Base-by-base conservation (phyloP, 352 stramenopile genomes). In the Pythium vanterpoolii region DNA sequence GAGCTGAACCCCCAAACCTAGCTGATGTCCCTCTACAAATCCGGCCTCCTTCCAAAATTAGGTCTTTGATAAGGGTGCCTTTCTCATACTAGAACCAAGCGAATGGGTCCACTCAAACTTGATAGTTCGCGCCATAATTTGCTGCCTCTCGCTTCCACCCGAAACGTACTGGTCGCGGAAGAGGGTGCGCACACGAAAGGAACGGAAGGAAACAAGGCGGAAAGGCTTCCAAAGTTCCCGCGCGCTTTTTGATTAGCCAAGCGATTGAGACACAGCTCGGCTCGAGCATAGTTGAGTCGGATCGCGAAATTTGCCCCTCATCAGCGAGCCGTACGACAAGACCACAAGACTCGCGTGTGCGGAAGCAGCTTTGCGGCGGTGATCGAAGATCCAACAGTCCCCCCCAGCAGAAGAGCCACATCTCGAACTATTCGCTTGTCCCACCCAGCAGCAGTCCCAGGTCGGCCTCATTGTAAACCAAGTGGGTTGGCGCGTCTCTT, bases 101-200 rank as follows among this genome's bases (percentile, higher is more conserved):
- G n/a, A 55, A 45, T 51, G 26, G 28, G 33, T 48, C 43, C 43
- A 30, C 26, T n/a, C 21, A 69, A 51, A 69, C 16, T 47, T 60
- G 47, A 69, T 69, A 61, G 8, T 59, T 64, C 48, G 55, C 56
- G 62, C 62, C 62, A 64, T 42, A 63, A 55, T 44, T 62, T 23
- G 27, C 42, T 30, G 43, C 27, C 14, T 24, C 18, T 5, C 27
- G 6, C 27, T 4, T 23, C 18, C 10, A 28, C 18, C 30, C 38
- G 31, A 36, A 50, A 57, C 60, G 43, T 34, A 56, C 28, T n/a
- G 45, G 34, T 50, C 38, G 45, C 52, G 60, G 60, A 67, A 67
- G 60, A 67, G 60, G 60, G 60, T 45, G 51, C 44, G 60, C 60
- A 56, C 53, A 34, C 52, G 52, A 67, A 61, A 56, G 52, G 60